Conservation (phyloP, 2,329 filamentous ascomycete genomes). For the Raffaelea albimanens region DNA sequence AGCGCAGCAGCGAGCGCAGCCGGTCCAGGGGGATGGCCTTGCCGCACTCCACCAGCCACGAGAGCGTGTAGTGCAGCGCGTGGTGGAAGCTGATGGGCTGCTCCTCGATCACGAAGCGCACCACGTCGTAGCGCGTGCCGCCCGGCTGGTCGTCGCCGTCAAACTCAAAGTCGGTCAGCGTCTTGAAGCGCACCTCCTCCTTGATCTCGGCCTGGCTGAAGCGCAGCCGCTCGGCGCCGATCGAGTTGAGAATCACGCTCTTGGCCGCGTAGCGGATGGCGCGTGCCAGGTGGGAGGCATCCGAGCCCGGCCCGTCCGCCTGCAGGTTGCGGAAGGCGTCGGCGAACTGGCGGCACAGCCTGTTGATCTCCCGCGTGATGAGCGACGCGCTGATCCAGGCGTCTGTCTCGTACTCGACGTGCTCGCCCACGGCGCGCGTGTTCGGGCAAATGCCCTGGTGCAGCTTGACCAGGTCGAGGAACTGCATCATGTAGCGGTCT, state of each 20-base stretch:
- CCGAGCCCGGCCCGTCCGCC: constrained; percentile 35
- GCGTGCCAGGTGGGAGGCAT: constrained; percentile 54
- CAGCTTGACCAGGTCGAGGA: constrained; percentile 88
- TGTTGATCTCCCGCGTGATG: constrained; percentile 90
- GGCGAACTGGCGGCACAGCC: constrained; percentile 78
- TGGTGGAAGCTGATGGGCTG: constrained; percentile 96
- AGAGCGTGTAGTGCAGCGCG: constrained; percentile 88
- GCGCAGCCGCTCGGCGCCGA: constrained; percentile 77
- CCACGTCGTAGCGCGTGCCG: constrained; percentile 51
- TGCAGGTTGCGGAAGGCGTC: constrained; percentile 67
- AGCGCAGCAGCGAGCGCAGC: constrained; percentile 60
- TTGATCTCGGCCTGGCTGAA: constrained; percentile 86
- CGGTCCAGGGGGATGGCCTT: constrained; percentile 62
- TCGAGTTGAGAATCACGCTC: constrained; percentile 77
- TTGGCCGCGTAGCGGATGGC: constrained; percentile 71
- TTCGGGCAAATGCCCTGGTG: constrained; percentile 98
- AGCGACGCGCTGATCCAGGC: constrained; percentile 95
- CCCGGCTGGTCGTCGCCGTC: constrained; percentile 48
- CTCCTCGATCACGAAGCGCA: constrained; percentile 80
- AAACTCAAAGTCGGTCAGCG: constrained; percentile 69
- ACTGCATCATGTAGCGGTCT: constrained; percentile 82
- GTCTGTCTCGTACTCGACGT: constrained; percentile 97
- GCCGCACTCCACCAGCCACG: constrained; percentile 88
- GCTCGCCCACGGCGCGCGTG: constrained; percentile 80
- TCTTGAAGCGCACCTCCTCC: constrained; percentile 75